phyloP scores from a whole-genome alignment of 1,139 yeast genomes.

The Debaryomyces nepalensis region DNA sequence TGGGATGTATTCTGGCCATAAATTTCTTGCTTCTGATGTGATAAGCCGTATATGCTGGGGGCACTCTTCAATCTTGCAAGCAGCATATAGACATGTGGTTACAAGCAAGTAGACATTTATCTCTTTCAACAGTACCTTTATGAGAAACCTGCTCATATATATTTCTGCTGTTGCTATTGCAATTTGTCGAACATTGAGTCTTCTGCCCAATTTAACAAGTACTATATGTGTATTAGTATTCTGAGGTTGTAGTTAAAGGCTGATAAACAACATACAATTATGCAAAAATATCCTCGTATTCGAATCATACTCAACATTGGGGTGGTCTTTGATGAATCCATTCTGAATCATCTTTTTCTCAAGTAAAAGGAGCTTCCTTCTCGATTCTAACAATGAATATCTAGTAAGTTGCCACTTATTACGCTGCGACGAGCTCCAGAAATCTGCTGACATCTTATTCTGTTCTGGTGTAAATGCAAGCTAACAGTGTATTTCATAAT shows the following conservation, averaged over 20 bases:
- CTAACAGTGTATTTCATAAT: no score
- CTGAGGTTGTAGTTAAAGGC: no score
- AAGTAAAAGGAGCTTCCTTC: constrained; percentile 42
- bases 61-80: constrained; percentile 93
- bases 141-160: constrained; percentile 73
- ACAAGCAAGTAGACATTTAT: constrained; percentile 79
- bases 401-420: constrained; percentile 49
- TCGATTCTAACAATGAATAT: constrained; percentile 42
- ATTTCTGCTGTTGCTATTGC: constrained; percentile 90
- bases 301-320: constrained; percentile 56
- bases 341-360: constrained; percentile 53
- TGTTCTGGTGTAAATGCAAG: no score
- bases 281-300: constrained; percentile 73
- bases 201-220: constrained; percentile 74
- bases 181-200: constrained; percentile 76
- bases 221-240: constrained; percentile 32
- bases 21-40: constrained; percentile 79
- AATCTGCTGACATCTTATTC: constrained; percentile 51
- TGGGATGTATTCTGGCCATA: constrained; percentile 96
- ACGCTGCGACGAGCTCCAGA: constrained; percentile 52
- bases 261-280: constrained; percentile 46
- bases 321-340: constrained; percentile 50
- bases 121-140: constrained; percentile 76
- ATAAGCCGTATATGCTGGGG: constrained; percentile 91
- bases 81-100: constrained; percentile 84